Percentiles rank a stretch among this genome's conserved stretches.
Conservation (phyloP, 805 yeast species). For the Starmerella bombicola region DNA sequence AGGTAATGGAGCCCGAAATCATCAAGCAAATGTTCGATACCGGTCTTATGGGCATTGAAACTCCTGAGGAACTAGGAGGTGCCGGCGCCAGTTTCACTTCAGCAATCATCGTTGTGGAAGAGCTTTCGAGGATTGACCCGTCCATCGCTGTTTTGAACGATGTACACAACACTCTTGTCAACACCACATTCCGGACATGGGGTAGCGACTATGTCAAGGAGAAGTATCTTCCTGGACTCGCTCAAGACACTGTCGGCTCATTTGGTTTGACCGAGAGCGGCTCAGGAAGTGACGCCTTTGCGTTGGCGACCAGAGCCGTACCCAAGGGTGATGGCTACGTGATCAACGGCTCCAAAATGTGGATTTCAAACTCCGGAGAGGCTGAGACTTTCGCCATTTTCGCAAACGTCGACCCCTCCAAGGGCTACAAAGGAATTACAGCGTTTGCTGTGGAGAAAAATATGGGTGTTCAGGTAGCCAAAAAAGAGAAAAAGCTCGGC, state of each 20-base stretch:
- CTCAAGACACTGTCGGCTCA: constrained; percentile 30
- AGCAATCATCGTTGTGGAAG: constrained; percentile 36
- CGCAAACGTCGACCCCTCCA: constrained; percentile 33
- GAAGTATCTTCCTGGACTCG: constrained; percentile 33
- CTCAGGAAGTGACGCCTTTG: constrained; percentile 36
- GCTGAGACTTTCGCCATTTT: constrained; percentile 34
- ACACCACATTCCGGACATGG: constrained; percentile 32
- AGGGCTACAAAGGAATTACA: constrained; percentile 37
- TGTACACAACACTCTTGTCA: constrained; percentile 37
- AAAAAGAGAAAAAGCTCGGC: constrained; percentile 36
- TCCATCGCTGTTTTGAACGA: constrained; percentile 34
- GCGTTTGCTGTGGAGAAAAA: constrained; percentile 34
- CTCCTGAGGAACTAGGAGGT: constrained; percentile 37
- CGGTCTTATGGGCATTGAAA: constrained; percentile 37
- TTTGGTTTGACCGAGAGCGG: constrained; percentile 33
- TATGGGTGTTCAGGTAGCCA: constrained; percentile 33
- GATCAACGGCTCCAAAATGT: constrained; percentile 34
- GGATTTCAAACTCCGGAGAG: constrained; percentile 37
- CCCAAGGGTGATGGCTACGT: constrained; percentile 32
- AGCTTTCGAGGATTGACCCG: constrained; percentile 35
- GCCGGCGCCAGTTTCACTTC: constrained; percentile 37
- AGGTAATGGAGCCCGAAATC: constrained; percentile 21
- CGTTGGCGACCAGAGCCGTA: constrained; percentile 31
- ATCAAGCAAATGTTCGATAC: constrained; percentile 27
- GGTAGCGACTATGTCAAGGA: constrained; percentile 31